phyloP scores from a whole-genome alignment of 2,329 filamentous ascomycete species.

The Monilinia polystroma region DNA sequence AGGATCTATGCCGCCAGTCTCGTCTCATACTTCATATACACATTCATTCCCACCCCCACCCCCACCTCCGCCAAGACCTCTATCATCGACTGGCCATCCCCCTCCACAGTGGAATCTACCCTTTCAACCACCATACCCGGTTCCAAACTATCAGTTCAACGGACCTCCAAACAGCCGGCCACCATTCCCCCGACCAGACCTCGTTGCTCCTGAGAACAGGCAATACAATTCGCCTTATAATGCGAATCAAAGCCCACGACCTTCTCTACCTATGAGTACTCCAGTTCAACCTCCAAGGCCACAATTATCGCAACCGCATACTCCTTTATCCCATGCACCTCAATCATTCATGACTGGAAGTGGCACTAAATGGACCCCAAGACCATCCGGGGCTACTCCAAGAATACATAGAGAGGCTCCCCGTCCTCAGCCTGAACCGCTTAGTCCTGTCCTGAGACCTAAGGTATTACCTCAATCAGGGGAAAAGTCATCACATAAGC shows the following conservation, averaged over 20 bases:
- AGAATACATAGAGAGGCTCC: constrained; percentile 42
- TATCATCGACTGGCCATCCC: constrained; percentile 29
- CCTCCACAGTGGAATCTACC: constrained; percentile 31
- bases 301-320: constrained; percentile 33
- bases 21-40: constrained; percentile 24
- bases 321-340: constrained; percentile 30
- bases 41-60: constrained; percentile 32
- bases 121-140: constrained; percentile 28
- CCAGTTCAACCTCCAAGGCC: constrained; percentile 25
- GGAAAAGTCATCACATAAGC: constrained; percentile 34
- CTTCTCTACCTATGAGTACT: constrained; percentile 18
- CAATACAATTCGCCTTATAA: constrained; percentile 41
- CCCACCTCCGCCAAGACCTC: constrained; percentile 32
- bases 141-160: constrained; percentile 28
- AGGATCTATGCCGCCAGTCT: constrained; percentile 12
- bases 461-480: constrained; percentile 41
- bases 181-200: constrained; percentile 29
- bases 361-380: constrained; percentile 60
- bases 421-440: constrained; percentile 57
- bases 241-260: constrained; percentile 32
- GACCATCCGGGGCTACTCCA: constrained; percentile 59
- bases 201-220: constrained; percentile 34
- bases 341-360: constrained; percentile 35
- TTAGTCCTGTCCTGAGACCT: constrained; percentile 53
- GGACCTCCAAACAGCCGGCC: constrained; percentile 29